Evolutionary conservation across 345 rosid genomes (phyloP).

Genomic region (Iberis pinnata): DNA sequence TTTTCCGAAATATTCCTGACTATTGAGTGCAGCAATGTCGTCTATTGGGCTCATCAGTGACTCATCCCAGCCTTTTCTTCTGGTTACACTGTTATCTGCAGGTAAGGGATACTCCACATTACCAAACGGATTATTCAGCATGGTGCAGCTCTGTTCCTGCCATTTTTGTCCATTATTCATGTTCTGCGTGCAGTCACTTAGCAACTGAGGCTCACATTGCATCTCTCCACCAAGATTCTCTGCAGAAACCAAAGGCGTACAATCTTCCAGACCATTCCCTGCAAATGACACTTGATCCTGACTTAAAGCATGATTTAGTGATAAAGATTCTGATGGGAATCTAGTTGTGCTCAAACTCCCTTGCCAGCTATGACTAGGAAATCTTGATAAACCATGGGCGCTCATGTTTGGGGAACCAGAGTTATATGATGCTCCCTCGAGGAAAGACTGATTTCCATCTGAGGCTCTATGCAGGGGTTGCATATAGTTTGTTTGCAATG

Average conservation of each 20-base stretch:
- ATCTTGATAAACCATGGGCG: slow-evolving; percentile 37
- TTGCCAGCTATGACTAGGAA: slow-evolving; percentile 51
- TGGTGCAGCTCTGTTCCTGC: slow-evolving; percentile 40
- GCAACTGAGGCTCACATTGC: slow-evolving; percentile 41
- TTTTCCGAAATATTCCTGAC: slow-evolving; percentile 34
- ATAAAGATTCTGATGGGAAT: slow-evolving; percentile 43
- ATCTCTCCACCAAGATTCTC: slow-evolving; percentile 39
- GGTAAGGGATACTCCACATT: slow-evolving; percentile 25
- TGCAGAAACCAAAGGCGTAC: slow-evolving; percentile 36
- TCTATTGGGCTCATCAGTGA: slow-evolving; percentile 34
- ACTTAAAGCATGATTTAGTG: slow-evolving; percentile 33
- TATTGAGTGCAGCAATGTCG: slow-evolving; percentile 22
- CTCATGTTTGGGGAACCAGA: slow-evolving; percentile 34
- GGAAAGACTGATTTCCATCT: slow-evolving; percentile 42
- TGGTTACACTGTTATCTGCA: not conserved
- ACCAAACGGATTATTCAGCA: slow-evolving; percentile 32
- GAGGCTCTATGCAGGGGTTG: slow-evolving; percentile 23
- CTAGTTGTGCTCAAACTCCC: slow-evolving; percentile 38
- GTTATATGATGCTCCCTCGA: slow-evolving; percentile 33
- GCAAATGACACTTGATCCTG: slow-evolving; percentile 33
- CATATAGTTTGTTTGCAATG: slow-evolving; percentile 38
- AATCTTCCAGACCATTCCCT: slow-evolving; percentile 34
- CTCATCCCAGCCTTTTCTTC: slow-evolving; percentile 34
- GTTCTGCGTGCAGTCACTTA: slow-evolving; percentile 39
- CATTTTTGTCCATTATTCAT: slow-evolving; percentile 38